Evolutionary conservation across 2,329 filamentous ascomycete species (phyloP).

Genomic region (Ambrosiella cleistominuta): DNA sequence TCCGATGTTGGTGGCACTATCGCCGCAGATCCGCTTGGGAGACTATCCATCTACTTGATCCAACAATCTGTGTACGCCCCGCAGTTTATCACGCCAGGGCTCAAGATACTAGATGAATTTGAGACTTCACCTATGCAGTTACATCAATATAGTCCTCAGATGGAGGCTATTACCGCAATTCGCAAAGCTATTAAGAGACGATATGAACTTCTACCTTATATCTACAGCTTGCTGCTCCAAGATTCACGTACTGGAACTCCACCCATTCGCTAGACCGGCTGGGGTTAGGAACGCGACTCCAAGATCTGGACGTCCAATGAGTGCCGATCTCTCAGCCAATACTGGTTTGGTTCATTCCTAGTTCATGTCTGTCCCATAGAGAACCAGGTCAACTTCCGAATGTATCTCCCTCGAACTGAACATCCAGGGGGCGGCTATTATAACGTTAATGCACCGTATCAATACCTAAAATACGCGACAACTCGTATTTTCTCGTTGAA

Average conservation of each 20-base stretch:
- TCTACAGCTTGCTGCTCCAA: background rate
- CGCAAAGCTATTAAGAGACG: background rate
- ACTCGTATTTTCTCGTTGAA: background rate
- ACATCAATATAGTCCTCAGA: background rate
- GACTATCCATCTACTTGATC: too few relatives aligned
- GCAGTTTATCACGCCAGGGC: too few relatives aligned
- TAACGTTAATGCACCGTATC: background rate
- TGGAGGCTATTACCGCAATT: background rate
- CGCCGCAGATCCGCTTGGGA: too few relatives aligned
- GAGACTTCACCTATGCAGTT: background rate
- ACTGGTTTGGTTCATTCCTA: background rate
- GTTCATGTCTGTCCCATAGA: background rate
- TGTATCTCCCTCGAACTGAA: background rate
- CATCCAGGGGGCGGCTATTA: background rate
- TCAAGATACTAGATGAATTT: background rate
- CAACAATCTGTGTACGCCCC: too few relatives aligned
- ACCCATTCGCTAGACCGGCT: background rate
- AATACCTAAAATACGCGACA: background rate
- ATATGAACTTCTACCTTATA: background rate
- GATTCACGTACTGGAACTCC: background rate
- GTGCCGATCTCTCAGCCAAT: background rate
- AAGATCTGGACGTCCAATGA: background rate
- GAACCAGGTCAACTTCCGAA: background rate
- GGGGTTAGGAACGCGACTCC: background rate
- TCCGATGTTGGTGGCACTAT: too few relatives aligned